Percentiles rank a stretch among this genome's conserved stretches.
These are phyloP conservation scores for Linnemannia schmuckeri DNA, from an alignment of 192 early-diverging fungal species.

Conservation along the genomic window DNA sequence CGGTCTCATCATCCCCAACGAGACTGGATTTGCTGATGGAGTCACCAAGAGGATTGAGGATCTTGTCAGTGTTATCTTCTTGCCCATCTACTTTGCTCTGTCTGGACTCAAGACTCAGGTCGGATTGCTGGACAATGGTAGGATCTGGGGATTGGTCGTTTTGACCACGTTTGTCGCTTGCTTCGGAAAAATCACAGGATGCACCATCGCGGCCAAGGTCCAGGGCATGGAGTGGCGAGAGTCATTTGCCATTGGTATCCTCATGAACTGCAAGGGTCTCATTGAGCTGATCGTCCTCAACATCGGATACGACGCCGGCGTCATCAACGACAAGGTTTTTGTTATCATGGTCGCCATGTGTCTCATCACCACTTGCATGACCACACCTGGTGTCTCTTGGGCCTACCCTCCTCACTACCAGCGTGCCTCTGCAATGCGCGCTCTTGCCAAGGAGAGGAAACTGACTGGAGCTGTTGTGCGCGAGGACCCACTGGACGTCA, in stretches of 20 bases:
- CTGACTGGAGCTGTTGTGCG: conserved; percentile 8
- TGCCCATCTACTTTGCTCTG: conserved; percentile 95
- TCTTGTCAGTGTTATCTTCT: conserved; percentile 83
- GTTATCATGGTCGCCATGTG: conserved; percentile 69
- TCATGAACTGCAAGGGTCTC: conserved; percentile 97
- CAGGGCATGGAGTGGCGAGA: conserved; percentile 85
- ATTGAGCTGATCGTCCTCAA: conserved; percentile 98
- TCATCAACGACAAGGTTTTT: conserved; percentile 77
- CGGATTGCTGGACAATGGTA: conserved; percentile 76
- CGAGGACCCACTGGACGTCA: neutral
- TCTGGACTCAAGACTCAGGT: conserved; percentile 93
- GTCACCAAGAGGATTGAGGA: conserved; percentile 96
- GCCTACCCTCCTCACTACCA: conserved; percentile 84
- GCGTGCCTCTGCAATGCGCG: conserved; percentile 31
- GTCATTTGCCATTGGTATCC: conserved; percentile 84
- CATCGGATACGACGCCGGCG: conserved; percentile 87
- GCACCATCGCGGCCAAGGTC: conserved; percentile 75
- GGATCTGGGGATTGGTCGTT: conserved; percentile 84
- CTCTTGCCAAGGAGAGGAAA: conserved; percentile 22
- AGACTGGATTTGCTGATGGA: conserved; percentile 86
- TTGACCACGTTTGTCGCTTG: conserved; percentile 84
- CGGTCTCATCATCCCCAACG: conserved; percentile 92
- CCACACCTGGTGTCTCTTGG: conserved; percentile 78
- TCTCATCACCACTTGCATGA: conserved; percentile 89
- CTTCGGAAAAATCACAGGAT: conserved; percentile 89